Evolutionary conservation across 768 basidiomycete genomes (phyloP), one percentile per base, ranked within the genome.

Genomic region (Phlebiopsis gigantea): DNA sequence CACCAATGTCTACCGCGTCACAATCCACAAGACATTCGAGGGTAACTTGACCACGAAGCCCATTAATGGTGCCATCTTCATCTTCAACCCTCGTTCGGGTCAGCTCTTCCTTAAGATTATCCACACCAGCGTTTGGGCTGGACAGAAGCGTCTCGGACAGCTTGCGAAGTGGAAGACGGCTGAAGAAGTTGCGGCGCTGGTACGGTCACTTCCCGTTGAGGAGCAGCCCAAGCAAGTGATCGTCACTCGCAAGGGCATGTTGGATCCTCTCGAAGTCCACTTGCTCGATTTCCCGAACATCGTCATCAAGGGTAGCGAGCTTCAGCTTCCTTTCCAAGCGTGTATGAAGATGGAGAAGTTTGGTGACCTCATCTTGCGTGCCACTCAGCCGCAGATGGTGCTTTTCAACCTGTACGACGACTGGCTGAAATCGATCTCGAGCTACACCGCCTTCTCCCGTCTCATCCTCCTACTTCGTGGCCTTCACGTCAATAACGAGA

Each of bases 281-380:
- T 82, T 98, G 71, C 85, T 99, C 61, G 97, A 99, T 75, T 99
- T 99, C 87, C 97, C 97, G 51, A 99, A 99, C 73, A 99, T 99
- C 63, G 97, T 99, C 72, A 99, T 99, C 79, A 98, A 98, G 76
- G 97, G 97, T 57, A 94, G 91, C 62, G 97, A 99, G 71, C 77
- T 99, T 47, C 97, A 99, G 66, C 77, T 98, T 56, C 97, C 97
- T 0, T 99, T 99, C 94, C 96, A 98, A 73, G 96, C 97, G 15
- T 96, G 94, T 65, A 94, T 99, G 92, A 98, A 98, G 79, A 95
- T 98, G 88, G 97, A 99, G 81, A 98, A 98, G 73, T 98, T 99
- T 63, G 97, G 97, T 75, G 97, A 99, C 70, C 77, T 99, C 60
- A 98, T 98, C 62, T 71, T 98, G 69, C 90, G 94, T 57, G 94